Conservation (phyloP, 257 asterid genomes). For the Prunella vulgaris region DNA sequence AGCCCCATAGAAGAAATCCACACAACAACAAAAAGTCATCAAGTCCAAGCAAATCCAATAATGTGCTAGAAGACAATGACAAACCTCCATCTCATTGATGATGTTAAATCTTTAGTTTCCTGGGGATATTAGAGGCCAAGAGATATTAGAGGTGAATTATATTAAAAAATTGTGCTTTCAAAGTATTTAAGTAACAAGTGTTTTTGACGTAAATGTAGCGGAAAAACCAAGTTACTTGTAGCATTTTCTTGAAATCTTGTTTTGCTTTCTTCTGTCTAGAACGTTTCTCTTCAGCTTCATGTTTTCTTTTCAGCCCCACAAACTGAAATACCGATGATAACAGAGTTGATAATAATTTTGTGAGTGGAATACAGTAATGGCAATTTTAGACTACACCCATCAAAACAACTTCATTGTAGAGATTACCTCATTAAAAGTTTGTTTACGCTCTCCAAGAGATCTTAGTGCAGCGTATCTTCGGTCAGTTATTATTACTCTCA, state of each 20-base stretch:
- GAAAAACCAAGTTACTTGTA: constrained; percentile 52
- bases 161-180: background rate
- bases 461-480: constrained; percentile 79
- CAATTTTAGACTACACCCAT: constrained; percentile 8
- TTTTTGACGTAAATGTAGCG: constrained; percentile 1
- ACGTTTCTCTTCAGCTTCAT: constrained; percentile 88
- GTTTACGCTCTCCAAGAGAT: constrained; percentile 86
- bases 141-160: background rate
- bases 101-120: constrained; percentile 77
- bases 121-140: constrained; percentile 27
- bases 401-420: constrained; percentile 23
- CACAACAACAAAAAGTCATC: background rate
- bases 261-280: constrained; percentile 68
- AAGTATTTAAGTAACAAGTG: background rate
- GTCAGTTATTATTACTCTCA: constrained; percentile 83
- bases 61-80: constrained; percentile 20
- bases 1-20: constrained; percentile 5
- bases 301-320: constrained; percentile 71
- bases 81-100: constrained; percentile 85
- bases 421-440: constrained; percentile 75
- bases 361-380: constrained; percentile 13
- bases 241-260: constrained; percentile 81
- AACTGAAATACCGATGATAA: constrained; percentile 46
- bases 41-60: background rate
- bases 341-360: constrained; percentile 6